Percentiles rank a stretch among this genome's conserved stretches.
phyloP scores from a whole-genome alignment of 306 rosid genomes.

The Dryas alaskensis region DNA sequence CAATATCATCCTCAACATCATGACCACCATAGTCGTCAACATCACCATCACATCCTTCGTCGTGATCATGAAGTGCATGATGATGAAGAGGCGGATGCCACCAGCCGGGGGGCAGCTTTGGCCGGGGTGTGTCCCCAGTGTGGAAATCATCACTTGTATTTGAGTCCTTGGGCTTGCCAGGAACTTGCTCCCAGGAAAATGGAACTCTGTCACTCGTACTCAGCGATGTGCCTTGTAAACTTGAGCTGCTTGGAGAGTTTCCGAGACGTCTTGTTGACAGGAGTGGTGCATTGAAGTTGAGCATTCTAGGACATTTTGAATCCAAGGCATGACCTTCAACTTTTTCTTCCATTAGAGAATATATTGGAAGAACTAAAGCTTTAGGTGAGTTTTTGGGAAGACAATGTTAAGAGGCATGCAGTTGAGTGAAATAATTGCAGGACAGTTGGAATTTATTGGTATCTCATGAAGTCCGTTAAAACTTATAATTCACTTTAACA shows the following conservation, averaged over 20 bases:
- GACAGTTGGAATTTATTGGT: constrained; percentile 42
- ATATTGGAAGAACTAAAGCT: background rate
- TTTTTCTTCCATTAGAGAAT: constrained; percentile 27
- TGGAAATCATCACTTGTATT: constrained; percentile 1
- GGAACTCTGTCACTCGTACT: constrained; percentile 55
- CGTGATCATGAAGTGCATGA: background rate
- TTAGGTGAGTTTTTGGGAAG: constrained; percentile 20
- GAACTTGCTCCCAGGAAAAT: constrained; percentile 78
- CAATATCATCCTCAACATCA: constrained; percentile 7
- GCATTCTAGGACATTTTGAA: constrained; percentile 48
- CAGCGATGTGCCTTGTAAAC: constrained; percentile 1
- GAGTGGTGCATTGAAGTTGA: constrained; percentile 67
- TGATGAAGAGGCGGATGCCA: constrained; percentile 32
- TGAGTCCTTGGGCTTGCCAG: constrained; percentile 65
- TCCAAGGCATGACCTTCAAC: constrained; percentile 10
- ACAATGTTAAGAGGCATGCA: constrained; percentile 12
- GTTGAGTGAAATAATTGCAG: constrained; percentile 42
- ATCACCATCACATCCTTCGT: constrained; percentile 29
- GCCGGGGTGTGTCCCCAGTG: constrained; percentile 43
- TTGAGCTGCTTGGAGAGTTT: constrained; percentile 10
- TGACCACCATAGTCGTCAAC: constrained; percentile 10
- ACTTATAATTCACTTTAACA: constrained; percentile 34
- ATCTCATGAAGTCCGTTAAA: constrained; percentile 52
- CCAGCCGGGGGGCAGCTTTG: constrained; percentile 53
- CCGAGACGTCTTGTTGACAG: constrained; percentile 57